Conservation (phyloP, 345 rosid genomes). For the Populus deltoides region DNA sequence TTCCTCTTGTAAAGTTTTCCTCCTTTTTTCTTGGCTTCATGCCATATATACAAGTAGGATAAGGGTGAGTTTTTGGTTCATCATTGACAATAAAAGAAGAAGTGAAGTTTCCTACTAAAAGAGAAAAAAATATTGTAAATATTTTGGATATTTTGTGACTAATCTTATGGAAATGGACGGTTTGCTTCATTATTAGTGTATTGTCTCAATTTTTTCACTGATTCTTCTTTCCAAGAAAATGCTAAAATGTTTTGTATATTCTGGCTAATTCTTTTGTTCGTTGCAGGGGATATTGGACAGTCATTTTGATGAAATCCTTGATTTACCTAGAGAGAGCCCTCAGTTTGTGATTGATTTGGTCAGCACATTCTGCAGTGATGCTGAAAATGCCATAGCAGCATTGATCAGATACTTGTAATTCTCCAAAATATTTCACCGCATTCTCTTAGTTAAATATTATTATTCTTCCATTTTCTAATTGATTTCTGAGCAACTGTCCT, state of each 20-base stretch:
- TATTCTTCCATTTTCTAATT: neutral
- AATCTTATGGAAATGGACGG: neutral
- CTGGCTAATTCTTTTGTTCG: neutral
- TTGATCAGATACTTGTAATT: constrained; percentile 14
- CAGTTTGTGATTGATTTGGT: constrained; percentile 19
- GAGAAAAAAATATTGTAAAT: too few species aligned
- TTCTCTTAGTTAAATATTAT: neutral
- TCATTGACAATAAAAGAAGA: neutral
- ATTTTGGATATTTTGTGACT: too few species aligned
- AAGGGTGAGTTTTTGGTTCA: neutral
- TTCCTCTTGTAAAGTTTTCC: neutral
- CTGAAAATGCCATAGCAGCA: constrained; percentile 15
- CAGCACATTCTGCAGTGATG: constrained; percentile 14
- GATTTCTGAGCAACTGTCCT: neutral
- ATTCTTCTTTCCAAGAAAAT: neutral
- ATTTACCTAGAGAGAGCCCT: constrained; percentile 1
- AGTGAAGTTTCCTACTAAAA: neutral
- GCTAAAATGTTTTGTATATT: neutral
- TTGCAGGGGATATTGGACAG: constrained; percentile 31
- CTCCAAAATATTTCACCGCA: neutral
- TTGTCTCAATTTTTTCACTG: neutral
- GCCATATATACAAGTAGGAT: neutral
- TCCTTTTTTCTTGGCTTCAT: neutral
- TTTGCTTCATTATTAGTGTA: neutral
- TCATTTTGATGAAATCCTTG: constrained; percentile 15